Evolutionary conservation across 805 yeast species (phyloP), one percentile per base, ranked within the genome.

Genomic region (Ogataea methylovora): DNA sequence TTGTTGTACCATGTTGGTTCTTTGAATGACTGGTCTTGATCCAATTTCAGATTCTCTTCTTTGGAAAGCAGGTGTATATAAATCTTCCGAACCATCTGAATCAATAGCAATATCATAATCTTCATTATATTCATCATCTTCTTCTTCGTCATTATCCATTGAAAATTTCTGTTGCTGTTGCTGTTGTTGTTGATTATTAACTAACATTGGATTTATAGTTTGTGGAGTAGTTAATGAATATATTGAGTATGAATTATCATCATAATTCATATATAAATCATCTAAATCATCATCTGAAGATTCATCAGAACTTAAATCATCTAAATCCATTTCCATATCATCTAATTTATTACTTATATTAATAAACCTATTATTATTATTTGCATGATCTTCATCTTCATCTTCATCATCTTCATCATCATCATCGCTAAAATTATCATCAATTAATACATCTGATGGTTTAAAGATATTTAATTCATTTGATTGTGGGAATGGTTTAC

Each of bases 381-480:
- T 54, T 6, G 53, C 60, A 16, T 49, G 52, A n/a, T 54, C 51
- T 34, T 47, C 45, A 20, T 50, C 46, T 13, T 49, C 58, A 20
- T 49, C 52, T n/a, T 48, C 52, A 5, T 51, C 56, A 4, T 55
- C 60, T 11, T 49, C 54, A n/a, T 49, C 51, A 8, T 56, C 60
- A 22, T 56, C 60, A 28, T 50, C 55, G 8, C 52, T 48, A 30
- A 49, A 52, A 33, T 52, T 58, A 20, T 49, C 54, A 32, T 52
- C 52, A 8, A 47, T 31, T 25, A 46, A 45, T 16, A 56, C 49
- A 32, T 54, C 55, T 23, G 49, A 43, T 4, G 60, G 45, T 33
- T 56, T 51, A 41, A 56, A 54, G 11, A 56, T 45, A 34, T 53
- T 54, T 24, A 56, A 43, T 29, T 56, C 61, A 30, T 56, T 51